These are phyloP conservation scores for Aureobasidium mangrovei DNA, from an alignment of 2,329 filamentous ascomycete species.

Conservation along the genomic window DNA sequence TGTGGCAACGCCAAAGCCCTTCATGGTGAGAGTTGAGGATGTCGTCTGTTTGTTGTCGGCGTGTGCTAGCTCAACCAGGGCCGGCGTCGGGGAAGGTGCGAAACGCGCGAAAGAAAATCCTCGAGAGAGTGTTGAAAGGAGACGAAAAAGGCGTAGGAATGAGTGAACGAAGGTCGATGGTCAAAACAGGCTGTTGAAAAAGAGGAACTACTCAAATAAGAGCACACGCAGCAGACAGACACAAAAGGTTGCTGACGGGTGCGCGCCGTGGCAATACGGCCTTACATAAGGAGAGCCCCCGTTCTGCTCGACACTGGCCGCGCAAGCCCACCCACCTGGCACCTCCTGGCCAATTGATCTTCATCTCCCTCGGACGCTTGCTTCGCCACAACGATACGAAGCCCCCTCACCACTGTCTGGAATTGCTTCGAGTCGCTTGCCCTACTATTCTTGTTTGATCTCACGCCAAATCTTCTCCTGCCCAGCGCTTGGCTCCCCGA, in stretches of 20 bases:
- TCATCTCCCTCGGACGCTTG: constrained; percentile 11
- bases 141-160: neutral
- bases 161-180: constrained; percentile 13
- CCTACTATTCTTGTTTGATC: neutral
- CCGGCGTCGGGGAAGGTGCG: neutral
- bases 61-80: neutral
- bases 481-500: constrained; percentile 1
- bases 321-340: constrained; percentile 9
- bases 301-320: constrained; percentile 8
- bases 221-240: neutral
- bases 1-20: constrained; percentile 34
- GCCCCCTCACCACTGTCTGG: neutral
- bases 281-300: constrained; percentile 8
- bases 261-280: constrained; percentile 5
- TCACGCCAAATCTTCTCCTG: neutral
- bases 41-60: neutral
- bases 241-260: constrained; percentile 2
- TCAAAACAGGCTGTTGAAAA: neutral
- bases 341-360: constrained; percentile 9
- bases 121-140: constrained; percentile 7
- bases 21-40: constrained; percentile 7
- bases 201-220: neutral
- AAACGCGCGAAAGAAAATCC: constrained; percentile 2
- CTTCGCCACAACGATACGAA: constrained; percentile 14
- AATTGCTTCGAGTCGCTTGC: neutral